These are phyloP conservation scores for Calocybe cyanea DNA, from an alignment of 768 basidiomycete genomes.

Conservation along the genomic window DNA sequence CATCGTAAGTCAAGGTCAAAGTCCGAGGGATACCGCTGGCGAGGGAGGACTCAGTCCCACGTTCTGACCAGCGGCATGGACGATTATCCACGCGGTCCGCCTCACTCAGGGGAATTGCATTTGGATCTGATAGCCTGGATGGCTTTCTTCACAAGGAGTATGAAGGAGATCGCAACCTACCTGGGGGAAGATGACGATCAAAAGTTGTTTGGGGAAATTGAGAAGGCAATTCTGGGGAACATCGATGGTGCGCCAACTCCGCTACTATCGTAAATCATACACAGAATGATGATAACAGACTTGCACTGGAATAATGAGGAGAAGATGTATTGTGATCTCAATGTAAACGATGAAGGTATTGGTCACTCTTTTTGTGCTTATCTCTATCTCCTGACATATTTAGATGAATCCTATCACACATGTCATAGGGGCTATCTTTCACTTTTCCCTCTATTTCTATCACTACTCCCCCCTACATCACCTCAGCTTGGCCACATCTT, in stretches of 20 bases:
- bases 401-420: constrained; percentile 89
- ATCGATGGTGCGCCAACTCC: constrained; percentile 62
- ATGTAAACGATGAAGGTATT: constrained; percentile 79
- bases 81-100: constrained; percentile 89
- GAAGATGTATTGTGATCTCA: constrained; percentile 91
- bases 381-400: no score
- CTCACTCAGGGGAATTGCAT: constrained; percentile 90
- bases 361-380: constrained; percentile 9
- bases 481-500: constrained; percentile 79
- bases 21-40: constrained; percentile 91
- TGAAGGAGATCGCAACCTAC: constrained; percentile 86
- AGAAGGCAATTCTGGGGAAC: constrained; percentile 77
- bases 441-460: constrained; percentile 88
- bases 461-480: constrained; percentile 72
- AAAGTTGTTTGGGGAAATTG: constrained; percentile 70
- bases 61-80: constrained; percentile 95
- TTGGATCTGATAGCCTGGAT: constrained; percentile 95
- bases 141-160: constrained; percentile 92
- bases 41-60: constrained; percentile 81
- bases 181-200: constrained; percentile 84
- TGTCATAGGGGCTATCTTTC: constrained; percentile 94
- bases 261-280: background rate
- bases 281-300: constrained; percentile 48
- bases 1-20: constrained; percentile 79
- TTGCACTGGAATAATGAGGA: constrained; percentile 89